Base-by-base conservation (phyloP, 2,329 filamentous ascomycete genomes). In the Alternaria sp. region DNA sequence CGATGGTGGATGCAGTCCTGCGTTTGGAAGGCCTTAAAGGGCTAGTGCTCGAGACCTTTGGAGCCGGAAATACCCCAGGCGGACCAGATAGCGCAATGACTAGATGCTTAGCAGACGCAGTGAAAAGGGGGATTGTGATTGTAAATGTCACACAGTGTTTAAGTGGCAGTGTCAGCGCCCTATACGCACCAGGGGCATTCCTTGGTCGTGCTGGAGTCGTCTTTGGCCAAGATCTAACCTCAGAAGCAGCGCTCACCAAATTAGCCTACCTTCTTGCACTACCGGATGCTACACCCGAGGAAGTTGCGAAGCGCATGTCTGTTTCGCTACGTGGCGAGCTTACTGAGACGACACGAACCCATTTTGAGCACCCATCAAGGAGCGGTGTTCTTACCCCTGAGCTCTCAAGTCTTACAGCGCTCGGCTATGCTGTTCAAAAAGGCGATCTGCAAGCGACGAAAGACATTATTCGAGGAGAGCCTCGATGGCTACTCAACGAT, bases 111-210 rank as follows among this genome's bases (percentile, higher is more conserved):
- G 86, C 87, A 18, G 87, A 89, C 44, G 93, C 92, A 22, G 92
- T 97, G 41, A 84, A 89, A 73, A 87, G 92, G 60, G 93, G 92
- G 38, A 89, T 95, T 66, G 88, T 95, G 60, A 90, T 97, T 61
- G 92, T 97, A 67, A 97, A 96, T 75, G 90, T 97, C 62, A 96
- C 92, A 52, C 94, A 97, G 81, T 97, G 94, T 84, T 86, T 90
- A 69, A 80, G 72, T 65, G 78, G 78, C 54, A 81, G 75, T 63
- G 76, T 81, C 51, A 79, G 73, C 62, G 68, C 79, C 32, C 72
- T 78, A n/a, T 80, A 82, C 65, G 76, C 78, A 55, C 79, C 81
- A 25, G 80, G 77, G 18, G 82, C 92, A 67, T 89, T 90, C 41
- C 86, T 97, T 18, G 92, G 92, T 40, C 86, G 89, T 56, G 92